A percentile compares a stretch with the other conserved stretches of the same genome.
phyloP scores from a whole-genome alignment of 306 rosid genomes.

The Parietaria judaica region DNA sequence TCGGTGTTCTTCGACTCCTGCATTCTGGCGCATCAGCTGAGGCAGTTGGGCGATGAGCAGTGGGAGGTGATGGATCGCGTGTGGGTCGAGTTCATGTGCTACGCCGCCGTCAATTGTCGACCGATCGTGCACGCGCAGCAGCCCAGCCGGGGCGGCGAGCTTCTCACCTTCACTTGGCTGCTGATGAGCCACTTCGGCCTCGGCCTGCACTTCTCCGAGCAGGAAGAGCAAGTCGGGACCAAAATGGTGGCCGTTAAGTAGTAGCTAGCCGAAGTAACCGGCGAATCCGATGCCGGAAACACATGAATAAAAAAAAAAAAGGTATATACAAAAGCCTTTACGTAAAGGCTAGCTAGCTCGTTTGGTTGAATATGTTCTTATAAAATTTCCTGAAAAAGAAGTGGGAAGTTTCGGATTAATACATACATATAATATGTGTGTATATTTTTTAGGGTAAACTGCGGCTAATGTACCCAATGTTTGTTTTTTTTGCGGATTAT shows the following conservation, averaged over 20 bases:
- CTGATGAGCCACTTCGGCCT: conserved; percentile 27
- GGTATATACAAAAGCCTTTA: too few species aligned
- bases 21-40: neutral
- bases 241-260: conserved; percentile 1
- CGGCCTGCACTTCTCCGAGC: conserved; percentile 8
- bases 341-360: too few species aligned
- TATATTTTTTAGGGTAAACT: too few species aligned
- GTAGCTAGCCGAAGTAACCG: neutral
- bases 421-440: too few species aligned
- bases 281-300: too few species aligned
- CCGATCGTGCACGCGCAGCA: conserved; percentile 28
- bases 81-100: conserved; percentile 24
- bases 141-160: conserved; percentile 27
- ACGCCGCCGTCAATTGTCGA: conserved; percentile 19
- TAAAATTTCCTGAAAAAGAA: too few species aligned
- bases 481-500: too few species aligned
- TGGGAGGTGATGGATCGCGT: conserved; percentile 20
- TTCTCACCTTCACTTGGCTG: conserved; percentile 25
- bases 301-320: too few species aligned
- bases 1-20: conserved; percentile 22
- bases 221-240: neutral
- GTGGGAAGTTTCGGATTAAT: too few species aligned
- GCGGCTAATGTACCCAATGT: too few species aligned
- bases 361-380: too few species aligned
- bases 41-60: neutral